These are phyloP conservation scores for Astrocystis sublimbata DNA, from an alignment of 495 filamentous ascomycete genomes.

Conservation along the genomic window DNA sequence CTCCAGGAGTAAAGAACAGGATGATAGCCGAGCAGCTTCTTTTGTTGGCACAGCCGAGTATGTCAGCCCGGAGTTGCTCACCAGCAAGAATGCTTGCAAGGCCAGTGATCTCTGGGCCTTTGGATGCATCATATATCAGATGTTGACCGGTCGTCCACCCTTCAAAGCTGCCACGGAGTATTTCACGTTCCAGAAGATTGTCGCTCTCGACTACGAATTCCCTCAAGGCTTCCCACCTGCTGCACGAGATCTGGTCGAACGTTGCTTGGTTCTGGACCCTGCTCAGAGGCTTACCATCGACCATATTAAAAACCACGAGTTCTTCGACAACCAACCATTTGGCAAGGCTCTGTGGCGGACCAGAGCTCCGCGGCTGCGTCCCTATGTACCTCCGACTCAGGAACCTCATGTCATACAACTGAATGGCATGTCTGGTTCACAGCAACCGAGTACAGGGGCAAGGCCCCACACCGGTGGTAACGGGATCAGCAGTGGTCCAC, in stretches of 20 bases:
- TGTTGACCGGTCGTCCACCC: constrained; percentile 87
- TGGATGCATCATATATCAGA: constrained; percentile 98
- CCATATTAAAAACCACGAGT: constrained; percentile 95
- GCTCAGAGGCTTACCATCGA: constrained; percentile 85
- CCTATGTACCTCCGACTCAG: constrained; percentile 76
- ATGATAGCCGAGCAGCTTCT: constrained; percentile 73
- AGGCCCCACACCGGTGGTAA: constrained; percentile 36
- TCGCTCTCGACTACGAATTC: constrained; percentile 90
- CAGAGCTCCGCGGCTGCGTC: constrained; percentile 85
- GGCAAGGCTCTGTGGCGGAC: constrained; percentile 85
- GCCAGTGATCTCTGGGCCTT: constrained; percentile 98
- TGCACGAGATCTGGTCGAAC: constrained; percentile 88
- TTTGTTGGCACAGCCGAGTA: constrained; percentile 99
- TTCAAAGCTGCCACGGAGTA: constrained; percentile 99
- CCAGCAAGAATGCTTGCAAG: constrained; percentile 95
- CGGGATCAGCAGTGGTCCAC: constrained; percentile 34
- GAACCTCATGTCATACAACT: constrained; percentile 78
- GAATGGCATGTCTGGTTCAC: constrained; percentile 58
- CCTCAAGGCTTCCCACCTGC: constrained; percentile 85
- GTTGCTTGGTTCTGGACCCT: constrained; percentile 89
- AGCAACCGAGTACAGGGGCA: constrained; percentile 53
- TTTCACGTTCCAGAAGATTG: constrained; percentile 97
- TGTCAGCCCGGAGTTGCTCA: constrained; percentile 93
- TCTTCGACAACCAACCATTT: constrained; percentile 90
- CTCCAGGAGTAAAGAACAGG: constrained; percentile 42